Percentiles rank a stretch among this genome's conserved stretches.
These are phyloP conservation scores for Penicillium turbatum DNA, from an alignment of 495 filamentous ascomycete species.

Conservation along the genomic window DNA sequence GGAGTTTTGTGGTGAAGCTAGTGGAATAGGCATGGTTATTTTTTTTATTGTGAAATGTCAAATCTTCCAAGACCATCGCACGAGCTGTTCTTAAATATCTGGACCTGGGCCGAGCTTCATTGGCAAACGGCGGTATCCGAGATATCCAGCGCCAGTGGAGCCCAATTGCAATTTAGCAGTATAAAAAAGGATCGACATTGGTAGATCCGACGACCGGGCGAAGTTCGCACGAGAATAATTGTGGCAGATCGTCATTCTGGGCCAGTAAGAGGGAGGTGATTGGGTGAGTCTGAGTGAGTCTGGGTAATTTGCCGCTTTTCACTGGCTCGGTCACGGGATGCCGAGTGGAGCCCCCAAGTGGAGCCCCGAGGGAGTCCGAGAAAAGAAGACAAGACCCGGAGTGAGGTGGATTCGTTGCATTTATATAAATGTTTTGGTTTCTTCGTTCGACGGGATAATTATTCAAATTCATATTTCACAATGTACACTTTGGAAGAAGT, in stretches of 20 bases:
- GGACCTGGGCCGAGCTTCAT: neutral
- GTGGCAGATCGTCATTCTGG: neutral
- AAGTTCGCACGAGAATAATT: constrained; percentile 12
- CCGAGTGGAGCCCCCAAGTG: too few species aligned
- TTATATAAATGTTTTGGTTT: neutral
- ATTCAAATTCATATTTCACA: neutral
- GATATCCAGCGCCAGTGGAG: neutral
- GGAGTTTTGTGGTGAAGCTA: neutral
- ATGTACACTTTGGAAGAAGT: constrained; percentile 23
- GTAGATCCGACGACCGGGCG: constrained; percentile 11
- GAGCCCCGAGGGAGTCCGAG: too few species aligned
- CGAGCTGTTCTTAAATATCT: neutral
- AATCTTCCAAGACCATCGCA: neutral
- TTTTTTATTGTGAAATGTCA: neutral
- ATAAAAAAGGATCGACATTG: neutral
- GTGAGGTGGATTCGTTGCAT: too few species aligned
- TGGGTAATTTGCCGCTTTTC: neutral
- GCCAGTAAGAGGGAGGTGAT: neutral
- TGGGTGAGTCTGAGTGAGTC: neutral
- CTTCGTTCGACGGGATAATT: neutral
- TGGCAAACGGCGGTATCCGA: neutral
- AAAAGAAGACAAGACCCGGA: too few species aligned
- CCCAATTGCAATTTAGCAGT: neutral
- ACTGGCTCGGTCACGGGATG: neutral
- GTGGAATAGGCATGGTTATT: constrained; percentile 2